Evolutionary conservation across 257 asterid species (phyloP), one percentile per base, ranked within the genome.

Genomic region (Nicotiana paniculata): DNA sequence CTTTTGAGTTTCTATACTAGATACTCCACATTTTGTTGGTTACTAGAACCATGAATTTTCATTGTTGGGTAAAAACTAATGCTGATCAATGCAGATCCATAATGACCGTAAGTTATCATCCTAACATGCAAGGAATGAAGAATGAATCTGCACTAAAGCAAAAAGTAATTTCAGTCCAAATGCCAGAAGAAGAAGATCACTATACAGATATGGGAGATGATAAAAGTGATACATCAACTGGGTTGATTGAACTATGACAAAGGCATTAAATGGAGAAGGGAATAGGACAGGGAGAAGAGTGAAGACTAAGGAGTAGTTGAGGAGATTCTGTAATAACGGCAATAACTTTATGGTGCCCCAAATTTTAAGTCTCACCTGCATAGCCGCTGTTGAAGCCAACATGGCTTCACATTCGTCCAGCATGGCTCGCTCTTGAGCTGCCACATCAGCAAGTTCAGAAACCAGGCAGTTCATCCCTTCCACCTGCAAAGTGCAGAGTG

Each of bases 401-500:
- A 92, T 85, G 32, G 92, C 83, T 82, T 91, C 94, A 77, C 92
- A 93, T 85, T 94, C 97, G 81, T 89, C 90, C 54, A 96, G 95
- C 91, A 90, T 84, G 62, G 94, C 97, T 87, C 97, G 90, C 85
- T 94, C 97, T 76, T 85, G 92, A 76, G 97, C 93, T 84, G 91
- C 95, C 54, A 94, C 86, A 51, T 88, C 93, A 84, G 97, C 97
- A 87, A 96, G 94, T 89, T 96, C 93, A 58, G 95, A 88, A 65
- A 91, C 89, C 84, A 90, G 89, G 82, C 84, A 62, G 89, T 90
- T 92, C 91, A 85, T 90, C 46, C 90, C 94, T 90, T 89, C 97
- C 88, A 90, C 90, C 98, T 94, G 88, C 77, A 81, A 75, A 54
- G 63, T 74, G 67, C 82, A 80, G 65, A 53, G 15, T 30, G 80